Base-by-base conservation (phyloP, 23 red algal genomes). In the Gracilaria vermiculophylla region DNA sequence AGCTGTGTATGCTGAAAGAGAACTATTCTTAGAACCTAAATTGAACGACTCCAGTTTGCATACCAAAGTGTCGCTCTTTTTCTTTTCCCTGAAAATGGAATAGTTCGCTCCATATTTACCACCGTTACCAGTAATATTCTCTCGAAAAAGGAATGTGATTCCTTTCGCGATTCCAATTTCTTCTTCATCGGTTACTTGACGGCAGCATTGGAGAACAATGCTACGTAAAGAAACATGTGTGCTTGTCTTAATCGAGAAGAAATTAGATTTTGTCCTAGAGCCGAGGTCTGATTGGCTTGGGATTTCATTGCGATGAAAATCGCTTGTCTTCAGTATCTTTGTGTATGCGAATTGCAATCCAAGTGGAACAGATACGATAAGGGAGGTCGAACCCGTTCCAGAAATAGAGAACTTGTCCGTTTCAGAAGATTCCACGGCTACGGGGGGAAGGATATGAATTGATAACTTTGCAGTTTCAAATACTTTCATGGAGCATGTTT, bases 41-140 rank as follows among this genome's bases (percentile, higher is more conserved):
- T 28, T 34, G 34, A 88, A 40, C 11, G 84, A 77, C 23, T 28
- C 25, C 32, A 88, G 19, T 60, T 70, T 76, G 5, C 84, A 37
- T 19, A 77, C 21, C 29, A 88, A 53, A 47, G 42, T 29, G 5
- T 48, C 2, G 67, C 15, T 42, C 23, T 73, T 48, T 73, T 23
- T 2, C 35, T 32, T 73, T 28, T 24, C 37, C 21, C 37, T 36
- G 17, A 10, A 5, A 8, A 25, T 6, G 3, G 21, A 12, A 20
- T 20, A 42, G 35, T 70, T 48, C 39, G 24, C 8, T 47, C 3
- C 9, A 47, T 39, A 12, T 23, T 3, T 47, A 7, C 37, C 39
- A 48, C 47, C 37, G 1, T 28, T 73, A n/a, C 7, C 37, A 24
- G 15, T 27, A 16, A 73, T 5, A 27, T 28, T 36, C 14, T 73